Conservation (phyloP, 768 basidiomycete genomes). For the Brasilioporus rufonigricans region DNA sequence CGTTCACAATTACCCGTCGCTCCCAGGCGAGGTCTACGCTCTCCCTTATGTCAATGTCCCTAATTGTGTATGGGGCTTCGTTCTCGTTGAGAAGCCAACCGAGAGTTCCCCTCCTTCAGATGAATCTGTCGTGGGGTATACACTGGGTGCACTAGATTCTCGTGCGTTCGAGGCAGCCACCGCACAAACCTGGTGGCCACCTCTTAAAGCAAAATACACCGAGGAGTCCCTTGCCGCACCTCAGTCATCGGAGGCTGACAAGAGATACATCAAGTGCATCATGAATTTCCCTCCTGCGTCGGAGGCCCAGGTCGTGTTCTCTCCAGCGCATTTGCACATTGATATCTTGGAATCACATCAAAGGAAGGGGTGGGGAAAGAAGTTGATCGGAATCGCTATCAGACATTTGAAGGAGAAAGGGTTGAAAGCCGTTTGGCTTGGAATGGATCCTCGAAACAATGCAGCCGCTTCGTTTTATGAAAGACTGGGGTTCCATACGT, state of each 20-base stretch:
- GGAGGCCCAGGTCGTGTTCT: conserved; percentile 57
- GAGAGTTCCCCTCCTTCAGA: conserved; percentile 27
- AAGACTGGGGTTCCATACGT: conserved; percentile 55
- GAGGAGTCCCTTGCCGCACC: conserved; percentile 9
- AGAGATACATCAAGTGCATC: conserved; percentile 35
- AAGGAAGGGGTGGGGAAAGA: conserved; percentile 68
- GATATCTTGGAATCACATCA: conserved; percentile 67
- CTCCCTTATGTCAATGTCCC: conserved; percentile 71
- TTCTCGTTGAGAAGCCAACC: conserved; percentile 51
- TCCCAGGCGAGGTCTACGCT: conserved; percentile 71
- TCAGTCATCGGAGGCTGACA: conserved; percentile 21
- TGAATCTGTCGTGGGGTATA: conserved; percentile 63
- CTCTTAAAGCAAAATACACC: conserved; percentile 55
- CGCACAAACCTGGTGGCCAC: conserved; percentile 63
- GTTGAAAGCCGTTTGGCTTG: conserved; percentile 60
- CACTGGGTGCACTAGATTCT: conserved; percentile 66
- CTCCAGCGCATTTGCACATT: conserved; percentile 76
- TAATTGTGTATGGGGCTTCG: conserved; percentile 66
- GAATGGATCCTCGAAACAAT: conserved; percentile 61
- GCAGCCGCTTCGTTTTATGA: conserved; percentile 61
- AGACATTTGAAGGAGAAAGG: conserved; percentile 49
- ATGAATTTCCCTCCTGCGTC: conserved; percentile 39
- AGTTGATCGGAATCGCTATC: conserved; percentile 54
- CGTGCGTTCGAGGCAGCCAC: conserved; percentile 58
- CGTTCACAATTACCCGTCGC: conserved; percentile 59